A percentile compares a stretch with the other conserved stretches of the same genome.
Evolutionary conservation across 371 early-diverging fungal genomes (phyloP).

Genomic region (Coemansia sp.): DNA sequence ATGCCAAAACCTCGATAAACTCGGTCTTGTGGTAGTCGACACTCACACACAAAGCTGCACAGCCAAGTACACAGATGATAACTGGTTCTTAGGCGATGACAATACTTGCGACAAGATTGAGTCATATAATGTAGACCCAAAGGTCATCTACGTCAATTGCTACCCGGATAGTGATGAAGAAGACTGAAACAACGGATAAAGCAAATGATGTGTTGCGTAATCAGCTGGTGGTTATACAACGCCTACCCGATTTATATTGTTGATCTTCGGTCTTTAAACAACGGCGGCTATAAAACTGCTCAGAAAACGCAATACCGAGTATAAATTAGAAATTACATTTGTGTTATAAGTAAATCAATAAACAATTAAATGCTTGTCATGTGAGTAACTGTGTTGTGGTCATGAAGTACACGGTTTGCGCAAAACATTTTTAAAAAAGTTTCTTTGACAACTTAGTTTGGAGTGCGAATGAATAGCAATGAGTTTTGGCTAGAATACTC

Average conservation of each 20-base stretch:
- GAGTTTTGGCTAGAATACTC: conserved; percentile 48
- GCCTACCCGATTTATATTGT: background rate
- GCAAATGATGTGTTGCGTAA: background rate
- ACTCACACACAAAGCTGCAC: conserved; percentile 25
- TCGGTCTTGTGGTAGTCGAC: conserved; percentile 30
- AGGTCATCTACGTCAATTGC: too few relatives aligned
- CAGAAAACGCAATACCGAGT: background rate
- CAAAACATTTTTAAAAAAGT: background rate
- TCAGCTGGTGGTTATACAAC: too few relatives aligned
- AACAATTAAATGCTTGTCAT: background rate
- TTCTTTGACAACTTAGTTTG: conserved; percentile 9
- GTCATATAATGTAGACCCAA: too few relatives aligned
- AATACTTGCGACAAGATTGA: background rate
- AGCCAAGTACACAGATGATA: conserved; percentile 16
- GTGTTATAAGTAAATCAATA: background rate
- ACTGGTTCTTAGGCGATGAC: conserved; percentile 1
- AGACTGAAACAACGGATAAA: background rate
- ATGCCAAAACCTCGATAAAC: conserved; percentile 28
- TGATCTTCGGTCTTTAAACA: background rate
- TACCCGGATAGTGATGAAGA: too few relatives aligned
- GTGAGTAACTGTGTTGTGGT: background rate
- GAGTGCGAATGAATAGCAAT: conserved; percentile 11
- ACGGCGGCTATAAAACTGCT: conserved; percentile 13
- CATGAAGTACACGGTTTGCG: background rate
- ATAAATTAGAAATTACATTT: background rate